Evolutionary conservation across 176 grass and related monocot genomes (phyloP).

Genomic region (Phoenix dactylifera): DNA sequence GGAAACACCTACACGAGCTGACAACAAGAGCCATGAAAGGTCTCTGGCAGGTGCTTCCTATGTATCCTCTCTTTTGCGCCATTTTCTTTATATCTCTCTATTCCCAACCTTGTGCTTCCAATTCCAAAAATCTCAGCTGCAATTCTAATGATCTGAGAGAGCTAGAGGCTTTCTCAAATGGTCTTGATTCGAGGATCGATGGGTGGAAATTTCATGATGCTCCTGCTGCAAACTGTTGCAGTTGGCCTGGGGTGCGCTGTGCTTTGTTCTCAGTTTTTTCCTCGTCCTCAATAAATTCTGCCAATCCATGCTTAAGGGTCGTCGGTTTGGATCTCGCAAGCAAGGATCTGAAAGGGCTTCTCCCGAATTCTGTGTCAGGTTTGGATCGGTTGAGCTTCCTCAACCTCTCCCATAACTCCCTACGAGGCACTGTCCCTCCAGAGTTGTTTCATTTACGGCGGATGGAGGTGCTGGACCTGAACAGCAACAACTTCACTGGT

Average conservation of each 20-base stretch:
- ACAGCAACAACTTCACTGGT: background rate
- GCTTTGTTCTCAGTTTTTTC: background rate
- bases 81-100: no score
- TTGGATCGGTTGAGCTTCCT: background rate
- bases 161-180: background rate
- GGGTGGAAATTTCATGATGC: background rate
- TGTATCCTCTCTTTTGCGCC: no score
- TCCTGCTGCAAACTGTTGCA: background rate
- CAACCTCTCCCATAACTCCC: background rate
- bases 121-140: background rate
- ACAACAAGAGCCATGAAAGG: no score
- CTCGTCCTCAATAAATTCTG: background rate
- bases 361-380: background rate
- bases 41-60: no score
- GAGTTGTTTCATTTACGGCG: constrained; percentile 1
- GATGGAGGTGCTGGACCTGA: background rate
- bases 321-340: background rate
- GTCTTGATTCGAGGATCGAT: background rate
- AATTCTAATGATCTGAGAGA: background rate
- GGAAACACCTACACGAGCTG: no score
- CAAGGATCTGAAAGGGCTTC: background rate
- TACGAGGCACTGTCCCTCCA: background rate
- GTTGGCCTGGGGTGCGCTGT: background rate
- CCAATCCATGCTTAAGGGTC: background rate
- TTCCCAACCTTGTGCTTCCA: no score